phyloP scores from a whole-genome alignment of 2,329 filamentous ascomycete genomes.

The Pseudogymnoascus sp. region DNA sequence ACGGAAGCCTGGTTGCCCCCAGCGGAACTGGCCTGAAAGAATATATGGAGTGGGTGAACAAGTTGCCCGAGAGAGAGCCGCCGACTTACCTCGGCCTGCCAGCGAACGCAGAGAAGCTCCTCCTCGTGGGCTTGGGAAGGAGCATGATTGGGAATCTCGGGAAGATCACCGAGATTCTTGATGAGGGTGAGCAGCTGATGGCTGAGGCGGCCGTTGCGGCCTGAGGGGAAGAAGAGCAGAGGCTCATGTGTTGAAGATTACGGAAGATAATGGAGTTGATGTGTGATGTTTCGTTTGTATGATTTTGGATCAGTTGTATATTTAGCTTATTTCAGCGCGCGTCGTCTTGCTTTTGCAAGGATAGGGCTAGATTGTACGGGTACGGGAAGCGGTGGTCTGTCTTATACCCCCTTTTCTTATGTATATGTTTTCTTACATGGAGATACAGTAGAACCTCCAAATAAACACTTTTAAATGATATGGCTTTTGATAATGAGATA shows the following conservation, averaged over 20 bases:
- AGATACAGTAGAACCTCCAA: constrained; percentile 1
- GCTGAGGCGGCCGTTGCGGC: constrained; percentile 43
- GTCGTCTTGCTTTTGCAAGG: constrained; percentile 2
- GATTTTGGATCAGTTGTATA: constrained; percentile 7
- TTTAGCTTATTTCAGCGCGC: constrained; percentile 7
- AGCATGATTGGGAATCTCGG: constrained; percentile 78
- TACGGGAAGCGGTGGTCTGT: constrained; percentile 4
- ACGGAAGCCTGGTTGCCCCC: constrained; percentile 64
- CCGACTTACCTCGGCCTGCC: constrained; percentile 91
- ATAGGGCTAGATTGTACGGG: constrained; percentile 5
- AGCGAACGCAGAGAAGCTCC: constrained; percentile 90
- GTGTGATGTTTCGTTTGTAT: constrained; percentile 11
- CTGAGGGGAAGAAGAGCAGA: background rate
- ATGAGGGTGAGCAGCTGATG: constrained; percentile 90
- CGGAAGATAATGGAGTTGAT: background rate
- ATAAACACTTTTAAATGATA: background rate
- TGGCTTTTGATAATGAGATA: background rate
- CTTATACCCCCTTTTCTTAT: constrained; percentile 9
- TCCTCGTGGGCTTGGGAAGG: constrained; percentile 80
- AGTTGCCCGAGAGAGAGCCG: constrained; percentile 87
- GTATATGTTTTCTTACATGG: background rate
- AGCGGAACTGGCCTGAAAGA: constrained; percentile 74
- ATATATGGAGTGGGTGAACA: constrained; percentile 87
- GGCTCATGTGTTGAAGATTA: constrained; percentile 4
- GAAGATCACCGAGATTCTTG: constrained; percentile 77